These are phyloP conservation scores for Crithidia acanthocephali DNA, from an alignment of 208 protist genomes.

Conservation along the genomic window DNA sequence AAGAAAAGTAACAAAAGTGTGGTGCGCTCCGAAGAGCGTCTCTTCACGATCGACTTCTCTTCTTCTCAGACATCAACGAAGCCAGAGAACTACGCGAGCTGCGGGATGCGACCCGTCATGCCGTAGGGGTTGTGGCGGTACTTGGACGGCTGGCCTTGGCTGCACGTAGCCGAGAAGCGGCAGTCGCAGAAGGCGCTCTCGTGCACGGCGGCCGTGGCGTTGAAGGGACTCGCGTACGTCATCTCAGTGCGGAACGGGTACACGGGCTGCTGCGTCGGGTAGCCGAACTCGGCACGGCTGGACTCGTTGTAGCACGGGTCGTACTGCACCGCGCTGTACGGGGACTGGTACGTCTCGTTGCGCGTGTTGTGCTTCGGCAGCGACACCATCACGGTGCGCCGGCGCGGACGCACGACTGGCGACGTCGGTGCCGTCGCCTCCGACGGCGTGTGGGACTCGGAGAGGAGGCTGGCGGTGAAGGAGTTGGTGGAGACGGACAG, in stretches of 20 bases:
- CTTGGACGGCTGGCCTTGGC: slow-evolving; percentile 53
- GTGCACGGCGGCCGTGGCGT: neutral
- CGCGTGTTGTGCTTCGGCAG: slow-evolving; percentile 50
- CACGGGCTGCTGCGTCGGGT: slow-evolving; percentile 18
- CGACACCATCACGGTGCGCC: slow-evolving; percentile 64
- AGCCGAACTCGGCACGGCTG: slow-evolving; percentile 26
- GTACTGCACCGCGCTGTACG: slow-evolving; percentile 23
- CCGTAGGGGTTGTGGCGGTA: slow-evolving; percentile 90
- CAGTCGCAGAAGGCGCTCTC: slow-evolving; percentile 39
- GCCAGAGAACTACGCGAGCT: slow-evolving; percentile 17
- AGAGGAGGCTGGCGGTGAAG: slow-evolving; percentile 17
- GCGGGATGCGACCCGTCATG: slow-evolving; percentile 36
- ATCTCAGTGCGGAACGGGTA: neutral
- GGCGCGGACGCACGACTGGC: slow-evolving; percentile 30
- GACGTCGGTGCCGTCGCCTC: slow-evolving; percentile 12
- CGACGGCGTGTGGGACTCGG: slow-evolving; percentile 19
- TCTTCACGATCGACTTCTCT: neutral
- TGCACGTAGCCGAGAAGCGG: slow-evolving; percentile 67
- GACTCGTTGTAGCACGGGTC: slow-evolving; percentile 30
- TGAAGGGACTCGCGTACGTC: slow-evolving; percentile 3
- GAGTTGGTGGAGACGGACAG: slow-evolving; percentile 23
- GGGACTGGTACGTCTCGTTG: slow-evolving; percentile 32
- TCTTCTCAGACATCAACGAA: neutral
- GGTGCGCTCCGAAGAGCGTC: no score
- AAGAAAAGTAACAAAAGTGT: neutral